phyloP scores from a whole-genome alignment of 2,329 filamentous ascomycete genomes.

The Botrytis sinoallii region DNA sequence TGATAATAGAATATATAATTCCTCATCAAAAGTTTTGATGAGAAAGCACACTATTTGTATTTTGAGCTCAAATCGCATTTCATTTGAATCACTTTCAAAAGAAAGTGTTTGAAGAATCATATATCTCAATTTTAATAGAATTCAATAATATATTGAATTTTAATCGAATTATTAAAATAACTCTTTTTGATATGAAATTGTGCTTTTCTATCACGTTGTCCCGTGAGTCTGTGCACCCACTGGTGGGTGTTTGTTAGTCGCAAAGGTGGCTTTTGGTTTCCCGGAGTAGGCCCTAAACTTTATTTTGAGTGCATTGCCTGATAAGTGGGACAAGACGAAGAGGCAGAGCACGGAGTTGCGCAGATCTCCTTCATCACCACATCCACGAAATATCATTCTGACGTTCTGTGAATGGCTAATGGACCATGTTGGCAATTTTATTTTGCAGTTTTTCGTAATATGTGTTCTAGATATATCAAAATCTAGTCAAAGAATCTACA shows the following conservation, averaged over 20 bases:
- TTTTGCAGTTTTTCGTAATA: neutral
- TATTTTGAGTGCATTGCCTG: neutral
- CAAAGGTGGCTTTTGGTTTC: neutral
- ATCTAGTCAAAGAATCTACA: constrained; percentile 15
- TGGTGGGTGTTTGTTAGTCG: neutral
- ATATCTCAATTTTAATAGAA: too few species aligned
- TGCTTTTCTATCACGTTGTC: too few species aligned
- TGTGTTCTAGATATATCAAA: neutral
- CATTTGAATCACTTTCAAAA: too few species aligned
- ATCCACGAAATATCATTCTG: neutral
- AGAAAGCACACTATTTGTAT: too few species aligned
- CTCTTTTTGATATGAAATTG: too few species aligned
- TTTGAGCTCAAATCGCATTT: too few species aligned
- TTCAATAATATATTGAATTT: too few species aligned
- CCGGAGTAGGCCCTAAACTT: neutral
- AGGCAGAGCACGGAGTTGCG: neutral
- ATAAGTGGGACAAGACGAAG: neutral
- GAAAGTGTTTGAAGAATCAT: too few species aligned
- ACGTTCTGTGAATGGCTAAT: neutral
- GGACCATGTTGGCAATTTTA: neutral
- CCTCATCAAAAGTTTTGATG: too few species aligned
- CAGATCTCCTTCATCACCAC: neutral
- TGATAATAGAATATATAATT: too few species aligned
- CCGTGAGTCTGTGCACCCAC: too few species aligned
- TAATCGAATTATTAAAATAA: too few species aligned